A percentile compares a stretch with the other conserved stretches of the same genome.
Evolutionary conservation across 768 basidiomycete genomes (phyloP).

Genomic region (Leccinum obscurum): DNA sequence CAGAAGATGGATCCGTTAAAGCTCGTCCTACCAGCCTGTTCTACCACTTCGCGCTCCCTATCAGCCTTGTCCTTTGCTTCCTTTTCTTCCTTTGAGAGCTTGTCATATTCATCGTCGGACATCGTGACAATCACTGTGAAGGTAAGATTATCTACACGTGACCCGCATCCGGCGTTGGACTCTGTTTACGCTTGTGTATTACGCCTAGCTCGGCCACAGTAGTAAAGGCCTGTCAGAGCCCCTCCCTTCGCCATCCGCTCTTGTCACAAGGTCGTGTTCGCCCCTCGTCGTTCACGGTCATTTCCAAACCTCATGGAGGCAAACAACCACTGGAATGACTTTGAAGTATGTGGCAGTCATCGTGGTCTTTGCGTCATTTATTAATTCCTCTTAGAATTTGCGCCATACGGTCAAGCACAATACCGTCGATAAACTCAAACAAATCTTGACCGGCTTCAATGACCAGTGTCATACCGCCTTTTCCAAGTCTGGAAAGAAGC

Average conservation of each 20-base stretch:
- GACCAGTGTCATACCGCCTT: constrained; percentile 71
- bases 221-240: constrained; percentile 5
- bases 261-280: constrained; percentile 11
- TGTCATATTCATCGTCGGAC: constrained; percentile 64
- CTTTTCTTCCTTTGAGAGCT: constrained; percentile 73
- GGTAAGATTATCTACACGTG: constrained; percentile 31
- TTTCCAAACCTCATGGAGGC: constrained; percentile 51
- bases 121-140: constrained; percentile 29
- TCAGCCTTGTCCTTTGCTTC: constrained; percentile 70
- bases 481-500: constrained; percentile 80
- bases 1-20: constrained; percentile 17
- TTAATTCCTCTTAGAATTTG: constrained; percentile 50
- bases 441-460: constrained; percentile 75
- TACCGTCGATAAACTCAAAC: constrained; percentile 85
- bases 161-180: constrained; percentile 1
- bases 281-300: constrained; percentile 8
- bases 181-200: constrained; percentile 39
- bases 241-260: constrained; percentile 7
- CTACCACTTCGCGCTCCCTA: constrained; percentile 65
- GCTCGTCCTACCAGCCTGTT: constrained; percentile 75
- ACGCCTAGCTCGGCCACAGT: constrained; percentile 11
- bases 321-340: constrained; percentile 66
- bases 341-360: constrained; percentile 53
- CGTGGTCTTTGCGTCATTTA: constrained; percentile 16
- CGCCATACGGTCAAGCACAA: constrained; percentile 72